Base-by-base conservation (phyloP, 169 alveolate species). In the Theileria orientalis region DNA sequence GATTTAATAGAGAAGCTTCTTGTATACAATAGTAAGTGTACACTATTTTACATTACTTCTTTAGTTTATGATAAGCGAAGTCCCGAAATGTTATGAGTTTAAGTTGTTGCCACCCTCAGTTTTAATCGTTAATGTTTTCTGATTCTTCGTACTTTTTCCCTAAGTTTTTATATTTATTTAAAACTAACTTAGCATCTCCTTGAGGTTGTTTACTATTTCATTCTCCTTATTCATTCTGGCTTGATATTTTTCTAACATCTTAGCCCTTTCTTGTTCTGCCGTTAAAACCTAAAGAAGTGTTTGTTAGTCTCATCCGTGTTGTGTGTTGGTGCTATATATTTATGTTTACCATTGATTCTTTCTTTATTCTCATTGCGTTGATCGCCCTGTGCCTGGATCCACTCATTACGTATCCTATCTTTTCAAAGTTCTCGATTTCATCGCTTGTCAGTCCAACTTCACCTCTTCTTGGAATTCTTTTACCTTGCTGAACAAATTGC, bases 1-100 rank as follows among this genome's bases (percentile, higher is more conserved):
- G 99, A 98, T 83, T 87, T 98, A 72, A 96, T 97, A 68, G 98
- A 95, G 62, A 97, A 97, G 90, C 94, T 98, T 14, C 91, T 98
- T 51, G 96, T 95, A 52, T 98, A 98, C 92, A 98, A 98, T 90
- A 96, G 94, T 89, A 25, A 57, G 93, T 73, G 57, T 32, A 30
- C 33, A 27, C 30, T 14, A 16, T 13, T 9, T 6, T 9, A n/a
- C 52, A 11, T 60, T 54, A 29, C 27, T 13, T 33, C 6, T 57
- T 16, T 59, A 83, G 90, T 83, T 44, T 83, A 78, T 69, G 90
- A 83, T 54, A 83, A 83, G 60, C 82, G 88, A 56, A 80, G 61
- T 66, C 83, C 54, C 37, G 90, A 79, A 27, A 42, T 57, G n/a
- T n/a, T n/a, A n/a, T n/a, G n/a, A n/a, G n/a, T n/a, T n/a, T n/a